These are phyloP conservation scores for Niebla homalea DNA, from an alignment of 495 filamentous ascomycete genomes.

Conservation along the genomic window DNA sequence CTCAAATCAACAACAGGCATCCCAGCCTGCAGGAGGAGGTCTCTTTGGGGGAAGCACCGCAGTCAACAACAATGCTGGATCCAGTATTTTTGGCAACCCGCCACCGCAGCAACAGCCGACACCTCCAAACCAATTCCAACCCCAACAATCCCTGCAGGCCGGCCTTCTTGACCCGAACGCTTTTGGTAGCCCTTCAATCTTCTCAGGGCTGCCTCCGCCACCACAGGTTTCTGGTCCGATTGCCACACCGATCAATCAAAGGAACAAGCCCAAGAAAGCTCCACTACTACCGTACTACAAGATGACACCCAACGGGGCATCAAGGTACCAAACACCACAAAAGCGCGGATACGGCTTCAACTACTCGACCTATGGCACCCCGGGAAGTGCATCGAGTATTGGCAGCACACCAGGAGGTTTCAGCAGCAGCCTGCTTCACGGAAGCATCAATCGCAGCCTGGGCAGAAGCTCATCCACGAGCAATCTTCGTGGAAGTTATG, in stretches of 20 bases:
- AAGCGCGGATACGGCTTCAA: conserved; percentile 75
- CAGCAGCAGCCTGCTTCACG: conserved; percentile 51
- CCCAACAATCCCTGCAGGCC: conserved; percentile 54
- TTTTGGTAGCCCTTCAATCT: conserved; percentile 73
- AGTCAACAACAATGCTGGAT: conserved; percentile 24
- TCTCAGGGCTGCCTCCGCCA: conserved; percentile 51
- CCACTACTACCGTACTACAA: conserved; percentile 78
- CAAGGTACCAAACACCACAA: conserved; percentile 68
- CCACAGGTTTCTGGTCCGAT: conserved; percentile 64
- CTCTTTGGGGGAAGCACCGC: conserved; percentile 27
- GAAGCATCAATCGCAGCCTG: conserved; percentile 37
- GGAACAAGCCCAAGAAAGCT: conserved; percentile 58
- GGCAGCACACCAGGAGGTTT: conserved; percentile 55
- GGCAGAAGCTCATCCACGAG: conserved; percentile 51
- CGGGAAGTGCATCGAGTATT: conserved; percentile 52
- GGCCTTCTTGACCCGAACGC: conserved; percentile 66
- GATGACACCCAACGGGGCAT: conserved; percentile 66
- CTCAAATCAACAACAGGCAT: conserved; percentile 50
- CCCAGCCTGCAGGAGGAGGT: conserved; percentile 20
- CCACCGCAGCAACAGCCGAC: conserved; percentile 33
- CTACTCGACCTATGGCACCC: conserved; percentile 78
- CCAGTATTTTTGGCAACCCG: conserved; percentile 52
- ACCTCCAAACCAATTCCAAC: conserved; percentile 30
- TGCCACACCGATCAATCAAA: conserved; percentile 70
- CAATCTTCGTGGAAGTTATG: conserved; percentile 53